Conservation (phyloP, 2,329 filamentous ascomycete genomes). For the Rachicladosporium sp. region DNA sequence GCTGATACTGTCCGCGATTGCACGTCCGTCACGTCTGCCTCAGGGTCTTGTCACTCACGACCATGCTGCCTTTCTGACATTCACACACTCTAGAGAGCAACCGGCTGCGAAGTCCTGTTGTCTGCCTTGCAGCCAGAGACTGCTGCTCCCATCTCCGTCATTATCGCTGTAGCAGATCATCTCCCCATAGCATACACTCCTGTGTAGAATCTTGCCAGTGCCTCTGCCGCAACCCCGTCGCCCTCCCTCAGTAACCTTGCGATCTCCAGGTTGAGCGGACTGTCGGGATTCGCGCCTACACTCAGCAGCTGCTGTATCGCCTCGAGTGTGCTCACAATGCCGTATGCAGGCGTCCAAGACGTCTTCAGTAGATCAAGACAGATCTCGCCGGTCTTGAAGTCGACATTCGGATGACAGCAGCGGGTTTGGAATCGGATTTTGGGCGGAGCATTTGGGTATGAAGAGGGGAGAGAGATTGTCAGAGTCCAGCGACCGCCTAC, state of each 20-base stretch:
- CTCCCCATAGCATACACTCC: constrained; percentile 30
- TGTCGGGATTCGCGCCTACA: constrained; percentile 52
- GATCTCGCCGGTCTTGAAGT: constrained; percentile 69
- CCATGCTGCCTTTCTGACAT: no score
- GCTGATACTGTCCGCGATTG: no score
- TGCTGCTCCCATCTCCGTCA: no score
- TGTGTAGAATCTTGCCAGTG: constrained; percentile 61
- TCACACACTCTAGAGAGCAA: no score
- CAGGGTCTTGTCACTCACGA: no score
- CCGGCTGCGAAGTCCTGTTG: no score
- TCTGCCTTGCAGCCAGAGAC: no score
- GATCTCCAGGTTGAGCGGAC: constrained; percentile 67
- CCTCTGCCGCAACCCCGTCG: constrained; percentile 55
- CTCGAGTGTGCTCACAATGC: constrained; percentile 60
- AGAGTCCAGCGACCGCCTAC: constrained; percentile 71
- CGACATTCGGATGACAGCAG: constrained; percentile 74
- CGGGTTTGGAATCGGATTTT: constrained; percentile 69
- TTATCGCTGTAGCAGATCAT: not conserved
- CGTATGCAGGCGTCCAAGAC: constrained; percentile 78
- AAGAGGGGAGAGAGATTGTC: constrained; percentile 58
- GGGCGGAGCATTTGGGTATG: constrained; percentile 71
- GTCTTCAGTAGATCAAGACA: constrained; percentile 75
- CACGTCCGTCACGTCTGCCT: no score
- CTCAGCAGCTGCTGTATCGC: constrained; percentile 59
- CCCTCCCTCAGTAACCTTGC: constrained; percentile 58